These are phyloP conservation scores for Stentor roeselii DNA, from an alignment of 73 alveolate species.

Conservation along the genomic window DNA sequence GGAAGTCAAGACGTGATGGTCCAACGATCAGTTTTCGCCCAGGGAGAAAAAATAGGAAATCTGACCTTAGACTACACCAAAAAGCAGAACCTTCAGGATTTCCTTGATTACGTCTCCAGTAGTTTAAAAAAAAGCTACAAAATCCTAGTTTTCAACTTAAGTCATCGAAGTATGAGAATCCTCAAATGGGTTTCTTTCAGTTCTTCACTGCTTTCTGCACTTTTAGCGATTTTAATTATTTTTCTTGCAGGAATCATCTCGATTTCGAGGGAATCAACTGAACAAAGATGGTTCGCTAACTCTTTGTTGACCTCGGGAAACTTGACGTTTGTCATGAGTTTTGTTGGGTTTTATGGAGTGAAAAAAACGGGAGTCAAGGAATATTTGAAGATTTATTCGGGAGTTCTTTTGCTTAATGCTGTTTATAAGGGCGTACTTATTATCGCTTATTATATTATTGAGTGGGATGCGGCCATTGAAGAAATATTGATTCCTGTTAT, in stretches of 20 bases:
- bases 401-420: background rate
- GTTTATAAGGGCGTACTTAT: background rate
- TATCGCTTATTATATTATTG: background rate
- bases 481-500: background rate
- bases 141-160: background rate
- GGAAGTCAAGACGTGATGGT: background rate
- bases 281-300: background rate
- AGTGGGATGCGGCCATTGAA: background rate
- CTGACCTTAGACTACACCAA: background rate
- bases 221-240: background rate
- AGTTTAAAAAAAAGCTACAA: background rate
- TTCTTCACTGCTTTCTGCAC: background rate
- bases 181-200: background rate
- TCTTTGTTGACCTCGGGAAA: slow-evolving; percentile 24
- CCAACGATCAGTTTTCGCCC: background rate
- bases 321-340: slow-evolving; percentile 22
- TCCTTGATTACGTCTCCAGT: background rate
- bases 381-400: slow-evolving; percentile 12
- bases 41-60: background rate
- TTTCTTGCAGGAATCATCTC: background rate
- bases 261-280: background rate
- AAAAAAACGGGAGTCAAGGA: slow-evolving; percentile 12
- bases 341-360: slow-evolving; percentile 21
- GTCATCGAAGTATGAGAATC: background rate
- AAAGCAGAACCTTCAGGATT: background rate